Base-by-base conservation (phyloP, 2,329 filamentous ascomycete species). In the Talaromyces sp. region DNA sequence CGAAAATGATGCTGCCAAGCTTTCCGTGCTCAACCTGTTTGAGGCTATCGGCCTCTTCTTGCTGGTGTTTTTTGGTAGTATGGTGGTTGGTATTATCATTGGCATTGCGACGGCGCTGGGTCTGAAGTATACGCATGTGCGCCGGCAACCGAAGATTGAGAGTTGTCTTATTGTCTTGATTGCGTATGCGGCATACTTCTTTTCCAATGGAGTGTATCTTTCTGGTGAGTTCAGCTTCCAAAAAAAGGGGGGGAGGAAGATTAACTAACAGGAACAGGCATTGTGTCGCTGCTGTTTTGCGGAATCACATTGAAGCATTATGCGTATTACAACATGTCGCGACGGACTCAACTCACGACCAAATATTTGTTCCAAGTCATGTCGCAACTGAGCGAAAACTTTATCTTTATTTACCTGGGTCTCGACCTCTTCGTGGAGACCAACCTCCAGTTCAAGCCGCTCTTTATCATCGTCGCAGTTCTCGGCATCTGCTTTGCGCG, bases 311-410 rank as follows among this genome's bases (percentile, higher is more conserved):
- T 99, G 65, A 99, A 99, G 78, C 95, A 99, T 75, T 99, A 99
- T 72, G 95, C 95, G 65, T 99, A 99, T 79, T 97, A 98, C 83
- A 99, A 99, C 81, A 99, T 99, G 95, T 99, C 95, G 33, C 88
- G 95, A 56, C 89, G 95, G 65, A 98, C 95, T 1, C 95, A 99
- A 75, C 87, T 99, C 65, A 96, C 95, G 16, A 99, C 95, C 58
- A 99, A 99, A 76, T 99, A 96, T 78, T 85, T 97, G 61, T 99
- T 99, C 79, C 92, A 96, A 75, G 89, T 96, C 65, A 88, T 96
- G 68, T 91, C 95, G 3, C 95, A 99, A 76, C 79, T 99, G 53
- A 96, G 94, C 0, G 95, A 99, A 78, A 99, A 99, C 76, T 99
- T 99, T 74, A 99, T 99, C 76, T 99, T 99, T 80, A 99, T 99